Conservation (phyloP, 495 filamentous ascomycete genomes). For the Amorphotheca resinae region DNA sequence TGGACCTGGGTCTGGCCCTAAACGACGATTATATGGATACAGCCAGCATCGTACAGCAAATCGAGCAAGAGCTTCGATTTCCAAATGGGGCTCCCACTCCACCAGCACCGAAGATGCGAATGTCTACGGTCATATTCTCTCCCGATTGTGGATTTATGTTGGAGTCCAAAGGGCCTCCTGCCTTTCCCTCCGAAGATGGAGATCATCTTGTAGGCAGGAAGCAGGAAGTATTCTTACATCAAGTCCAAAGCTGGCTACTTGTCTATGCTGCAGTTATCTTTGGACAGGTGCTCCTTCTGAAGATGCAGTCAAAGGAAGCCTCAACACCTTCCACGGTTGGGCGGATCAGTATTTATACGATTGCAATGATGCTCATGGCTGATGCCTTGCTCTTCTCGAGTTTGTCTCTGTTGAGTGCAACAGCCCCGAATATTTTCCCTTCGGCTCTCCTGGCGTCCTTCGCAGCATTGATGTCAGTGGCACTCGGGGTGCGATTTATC, state of each 20-base stretch:
- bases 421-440: conserved; percentile 39
- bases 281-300: conserved; percentile 60
- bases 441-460: conserved; percentile 45
- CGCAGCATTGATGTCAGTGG: conserved; percentile 29
- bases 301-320: conserved; percentile 80
- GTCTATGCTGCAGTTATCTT: conserved; percentile 50
- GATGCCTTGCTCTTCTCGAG: conserved; percentile 57
- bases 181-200: conserved; percentile 48
- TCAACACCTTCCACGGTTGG: conserved; percentile 90
- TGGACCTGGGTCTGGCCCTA: conserved; percentile 31
- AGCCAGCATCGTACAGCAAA: conserved; percentile 41
- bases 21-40: conserved; percentile 16
- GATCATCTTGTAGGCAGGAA: conserved; percentile 68
- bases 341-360: conserved; percentile 80
- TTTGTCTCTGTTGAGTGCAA: conserved; percentile 38
- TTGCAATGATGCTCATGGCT: conserved; percentile 72
- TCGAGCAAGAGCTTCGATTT: conserved; percentile 76
- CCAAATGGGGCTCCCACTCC: conserved; percentile 71
- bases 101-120: conserved; percentile 52
- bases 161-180: conserved; percentile 74
- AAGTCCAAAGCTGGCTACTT: conserved; percentile 54
- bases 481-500: conserved; percentile 72
- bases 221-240: conserved; percentile 56
- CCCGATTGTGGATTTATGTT: conserved; percentile 88
- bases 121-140: conserved; percentile 82